These are phyloP conservation scores for Chalciporus pseudorubinellus DNA, from an alignment of 768 basidiomycete genomes.

Conservation along the genomic window DNA sequence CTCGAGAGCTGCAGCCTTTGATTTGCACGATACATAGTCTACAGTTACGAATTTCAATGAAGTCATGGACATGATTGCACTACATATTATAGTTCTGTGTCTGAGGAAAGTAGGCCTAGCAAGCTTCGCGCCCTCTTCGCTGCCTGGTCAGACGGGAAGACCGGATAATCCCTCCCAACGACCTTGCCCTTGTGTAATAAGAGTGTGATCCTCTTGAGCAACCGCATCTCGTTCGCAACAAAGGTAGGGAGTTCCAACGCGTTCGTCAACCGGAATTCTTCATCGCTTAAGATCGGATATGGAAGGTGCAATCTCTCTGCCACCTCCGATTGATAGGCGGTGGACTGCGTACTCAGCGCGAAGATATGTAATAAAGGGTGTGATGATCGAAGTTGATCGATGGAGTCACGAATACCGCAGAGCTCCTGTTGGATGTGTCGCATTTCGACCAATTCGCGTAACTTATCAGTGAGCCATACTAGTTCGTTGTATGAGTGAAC, in stretches of 20 bases:
- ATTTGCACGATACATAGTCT: no score
- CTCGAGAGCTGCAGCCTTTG: no score
- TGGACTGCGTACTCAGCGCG: constrained; percentile 22
- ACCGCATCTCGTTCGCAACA: constrained; percentile 11
- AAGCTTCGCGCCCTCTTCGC: constrained; percentile 11
- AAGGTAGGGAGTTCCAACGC: constrained; percentile 20
- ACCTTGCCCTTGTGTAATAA: constrained; percentile 15
- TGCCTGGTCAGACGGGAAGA: constrained; percentile 21
- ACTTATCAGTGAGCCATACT: neutral
- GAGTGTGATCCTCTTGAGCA: constrained; percentile 22
- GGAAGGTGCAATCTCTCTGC: constrained; percentile 14
- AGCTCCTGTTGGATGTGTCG: constrained; percentile 13
- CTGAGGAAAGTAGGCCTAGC: neutral
- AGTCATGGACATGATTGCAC: neutral
- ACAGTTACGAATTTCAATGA: no score
- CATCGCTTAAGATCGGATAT: constrained; percentile 23
- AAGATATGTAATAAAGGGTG: constrained; percentile 5
- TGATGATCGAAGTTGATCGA: constrained; percentile 1
- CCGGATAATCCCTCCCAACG: constrained; percentile 18
- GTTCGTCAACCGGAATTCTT: constrained; percentile 3
- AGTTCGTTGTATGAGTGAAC: neutral
- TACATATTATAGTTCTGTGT: neutral
- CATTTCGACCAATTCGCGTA: neutral
- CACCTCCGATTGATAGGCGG: constrained; percentile 18
- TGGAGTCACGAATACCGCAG: constrained; percentile 15